Base-by-base conservation (phyloP, 805 yeast species). In the Wickerhamiella galacta region DNA sequence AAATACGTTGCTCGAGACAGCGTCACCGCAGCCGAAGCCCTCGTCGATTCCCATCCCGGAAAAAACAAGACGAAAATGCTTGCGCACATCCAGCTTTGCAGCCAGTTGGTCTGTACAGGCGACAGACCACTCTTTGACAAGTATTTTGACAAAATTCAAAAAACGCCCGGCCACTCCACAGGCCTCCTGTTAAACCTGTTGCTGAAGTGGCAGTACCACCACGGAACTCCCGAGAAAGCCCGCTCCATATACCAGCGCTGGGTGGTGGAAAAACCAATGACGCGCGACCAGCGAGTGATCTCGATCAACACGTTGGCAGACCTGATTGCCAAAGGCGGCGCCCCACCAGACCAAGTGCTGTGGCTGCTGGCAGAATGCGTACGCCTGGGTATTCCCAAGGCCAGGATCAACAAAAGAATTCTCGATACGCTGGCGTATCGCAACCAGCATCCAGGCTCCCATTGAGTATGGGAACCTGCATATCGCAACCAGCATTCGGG, bases 171-270 rank as follows among this genome's bases (percentile, higher is more conserved):
- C 4, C 26, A 30, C 30, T 33, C 30, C 4, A 25, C 17, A 1
- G 48, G 46, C 12, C 20, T 37, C 10, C 16, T 34, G 9, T 32
- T 44, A 21, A 42, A 41, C 24, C 40, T 45, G 11, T 21, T 23
- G 24, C 26, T 46, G 10, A 42, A 39, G n/a, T 45, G 50, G 49
- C 41, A 40, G 21, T 36, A 28, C 4, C 11, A 12, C 16, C 39
- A 45, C 19, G 47, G 41, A 12, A 12, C 31, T 4, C 43, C 41
- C 30, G 27, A 14, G 9, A 17, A 15, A 2, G 49, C 48, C 12
- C 35, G 35, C 9, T 25, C 37, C 16, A 38, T 33, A 32, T 45
- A 42, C 31, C 47, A 37, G 26, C 37, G 36, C 30, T 30, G 31
- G 25, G 16, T 25, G 1, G 23, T n/a, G 10, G 23, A 34, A 6